Percentiles rank a stretch among this genome's conserved stretches.
phyloP scores from a whole-genome alignment of 768 basidiomycete species.

The Phaffia tasmanica region DNA sequence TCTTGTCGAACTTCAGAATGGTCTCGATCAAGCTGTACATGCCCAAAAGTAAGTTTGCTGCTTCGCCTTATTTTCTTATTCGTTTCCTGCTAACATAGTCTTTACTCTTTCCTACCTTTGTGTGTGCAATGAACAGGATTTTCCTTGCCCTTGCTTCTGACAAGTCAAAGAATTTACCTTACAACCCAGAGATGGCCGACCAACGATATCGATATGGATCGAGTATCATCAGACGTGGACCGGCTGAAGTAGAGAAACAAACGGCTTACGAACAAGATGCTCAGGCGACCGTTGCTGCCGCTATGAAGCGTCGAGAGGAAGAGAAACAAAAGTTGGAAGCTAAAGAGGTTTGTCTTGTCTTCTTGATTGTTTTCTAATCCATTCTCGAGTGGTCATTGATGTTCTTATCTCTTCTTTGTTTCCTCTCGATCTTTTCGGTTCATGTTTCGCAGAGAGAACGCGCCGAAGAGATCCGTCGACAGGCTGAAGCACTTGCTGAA shows the following conservation, averaged over 20 bases:
- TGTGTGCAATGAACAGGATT: conserved; percentile 43
- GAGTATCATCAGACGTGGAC: conserved; percentile 62
- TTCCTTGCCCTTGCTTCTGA: conserved; percentile 76
- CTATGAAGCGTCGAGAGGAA: conserved; percentile 64
- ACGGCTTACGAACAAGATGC: conserved; percentile 31
- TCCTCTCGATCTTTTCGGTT: conserved; percentile 8
- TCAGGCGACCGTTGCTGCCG: conserved; percentile 53
- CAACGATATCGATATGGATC: conserved; percentile 84
- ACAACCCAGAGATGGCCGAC: conserved; percentile 74
- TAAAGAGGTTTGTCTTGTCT: conserved; percentile 49
- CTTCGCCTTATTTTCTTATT: neutral
- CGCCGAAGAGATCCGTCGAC: conserved; percentile 44
- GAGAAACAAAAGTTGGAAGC: conserved; percentile 56
- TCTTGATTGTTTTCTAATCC: neutral
- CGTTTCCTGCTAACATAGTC: neutral
- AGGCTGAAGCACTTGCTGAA: conserved; percentile 69
- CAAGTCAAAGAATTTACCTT: conserved; percentile 57
- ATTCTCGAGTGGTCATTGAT: neutral
- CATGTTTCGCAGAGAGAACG: conserved; percentile 29
- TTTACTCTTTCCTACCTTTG: neutral
- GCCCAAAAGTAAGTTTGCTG: conserved; percentile 63
- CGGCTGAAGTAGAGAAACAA: conserved; percentile 26
- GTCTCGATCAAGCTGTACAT: conserved; percentile 67
- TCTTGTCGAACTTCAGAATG: conserved; percentile 63
- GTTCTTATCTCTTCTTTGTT: conserved; percentile 14